phyloP scores from a whole-genome alignment of 352 stramenopile genomes.

The Poterioochromonas sp. region DNA sequence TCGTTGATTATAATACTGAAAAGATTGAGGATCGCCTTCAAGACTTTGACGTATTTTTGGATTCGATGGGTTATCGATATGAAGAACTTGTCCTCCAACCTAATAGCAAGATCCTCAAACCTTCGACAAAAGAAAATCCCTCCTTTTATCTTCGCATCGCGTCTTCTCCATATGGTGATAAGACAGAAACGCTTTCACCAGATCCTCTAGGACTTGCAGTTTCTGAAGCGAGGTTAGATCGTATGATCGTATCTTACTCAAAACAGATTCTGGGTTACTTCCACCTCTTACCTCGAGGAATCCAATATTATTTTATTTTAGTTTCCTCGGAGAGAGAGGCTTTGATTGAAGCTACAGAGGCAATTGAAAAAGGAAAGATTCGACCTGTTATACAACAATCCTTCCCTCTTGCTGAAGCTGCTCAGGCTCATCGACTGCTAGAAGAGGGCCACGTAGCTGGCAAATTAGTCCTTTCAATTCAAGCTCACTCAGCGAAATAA shows the following conservation, averaged over 20 bases:
- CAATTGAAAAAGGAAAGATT: constrained; percentile 5
- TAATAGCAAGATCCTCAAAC: background rate
- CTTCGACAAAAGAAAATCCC: background rate
- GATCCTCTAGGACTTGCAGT: constrained; percentile 26
- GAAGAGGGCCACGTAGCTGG: constrained; percentile 27
- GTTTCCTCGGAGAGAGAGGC: background rate
- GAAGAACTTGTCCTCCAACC: background rate
- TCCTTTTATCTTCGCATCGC: constrained; percentile 3
- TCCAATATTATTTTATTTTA: constrained; percentile 30
- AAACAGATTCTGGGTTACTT: background rate
- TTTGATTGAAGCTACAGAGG: background rate
- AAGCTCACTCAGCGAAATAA: too few species aligned
- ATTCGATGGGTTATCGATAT: constrained; percentile 5
- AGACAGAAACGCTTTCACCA: background rate
- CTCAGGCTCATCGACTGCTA: background rate
- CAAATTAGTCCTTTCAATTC: background rate
- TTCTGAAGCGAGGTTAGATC: constrained; percentile 14
- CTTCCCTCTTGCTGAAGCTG: background rate
- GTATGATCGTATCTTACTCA: background rate
- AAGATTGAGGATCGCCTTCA: constrained; percentile 3
- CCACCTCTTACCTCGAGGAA: background rate
- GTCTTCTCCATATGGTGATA: background rate
- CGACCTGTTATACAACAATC: background rate
- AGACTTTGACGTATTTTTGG: constrained; percentile 25
- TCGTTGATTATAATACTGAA: constrained; percentile 22